Conservation (phyloP, 805 yeast genomes). For the Ogataea trehalophila region DNA sequence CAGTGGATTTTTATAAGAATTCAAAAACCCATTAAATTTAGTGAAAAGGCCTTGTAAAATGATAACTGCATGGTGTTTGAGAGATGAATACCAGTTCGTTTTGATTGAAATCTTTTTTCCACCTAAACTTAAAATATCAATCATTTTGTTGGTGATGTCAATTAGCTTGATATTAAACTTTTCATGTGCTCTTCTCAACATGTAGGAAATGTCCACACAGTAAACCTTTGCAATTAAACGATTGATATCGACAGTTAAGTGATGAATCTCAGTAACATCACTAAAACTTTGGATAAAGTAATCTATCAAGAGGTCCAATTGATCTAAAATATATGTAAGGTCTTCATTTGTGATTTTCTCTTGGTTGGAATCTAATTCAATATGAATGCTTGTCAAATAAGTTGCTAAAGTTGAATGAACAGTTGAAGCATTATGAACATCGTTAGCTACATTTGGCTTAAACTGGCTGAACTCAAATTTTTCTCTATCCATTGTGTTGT, state of each 20-base stretch:
- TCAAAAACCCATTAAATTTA: slow-evolving; percentile 32
- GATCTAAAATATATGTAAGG: slow-evolving; percentile 16
- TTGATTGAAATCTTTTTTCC: slow-evolving; percentile 28
- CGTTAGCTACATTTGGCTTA: slow-evolving; percentile 15
- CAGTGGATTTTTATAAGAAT: slow-evolving; percentile 25
- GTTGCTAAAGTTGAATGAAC: slow-evolving; percentile 12
- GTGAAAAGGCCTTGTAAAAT: slow-evolving; percentile 26
- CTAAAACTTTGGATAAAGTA: slow-evolving; percentile 16
- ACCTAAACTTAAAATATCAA: slow-evolving; percentile 15
- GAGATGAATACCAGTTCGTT: slow-evolving; percentile 28
- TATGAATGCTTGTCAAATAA: slow-evolving; percentile 15
- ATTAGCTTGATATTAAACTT: slow-evolving; percentile 29
- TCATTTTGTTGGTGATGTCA: slow-evolving; percentile 24
- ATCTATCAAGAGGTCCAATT: slow-evolving; percentile 20
- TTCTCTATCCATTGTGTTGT: slow-evolving; percentile 8
- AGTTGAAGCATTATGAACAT: slow-evolving; percentile 5
- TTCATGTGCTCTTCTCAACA: slow-evolving; percentile 29
- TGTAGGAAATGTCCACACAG: slow-evolving; percentile 16
- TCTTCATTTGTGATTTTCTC: slow-evolving; percentile 15
- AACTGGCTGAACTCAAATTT: slow-evolving; percentile 11
- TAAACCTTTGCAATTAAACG: slow-evolving; percentile 23
- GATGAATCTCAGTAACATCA: slow-evolving; percentile 19
- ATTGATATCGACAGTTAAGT: slow-evolving; percentile 22
- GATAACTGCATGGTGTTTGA: slow-evolving; percentile 28
- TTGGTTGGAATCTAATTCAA: slow-evolving; percentile 4